These are phyloP conservation scores for Arthrobotrys musiformis DNA, from an alignment of 2,329 filamentous ascomycete genomes.

Conservation along the genomic window DNA sequence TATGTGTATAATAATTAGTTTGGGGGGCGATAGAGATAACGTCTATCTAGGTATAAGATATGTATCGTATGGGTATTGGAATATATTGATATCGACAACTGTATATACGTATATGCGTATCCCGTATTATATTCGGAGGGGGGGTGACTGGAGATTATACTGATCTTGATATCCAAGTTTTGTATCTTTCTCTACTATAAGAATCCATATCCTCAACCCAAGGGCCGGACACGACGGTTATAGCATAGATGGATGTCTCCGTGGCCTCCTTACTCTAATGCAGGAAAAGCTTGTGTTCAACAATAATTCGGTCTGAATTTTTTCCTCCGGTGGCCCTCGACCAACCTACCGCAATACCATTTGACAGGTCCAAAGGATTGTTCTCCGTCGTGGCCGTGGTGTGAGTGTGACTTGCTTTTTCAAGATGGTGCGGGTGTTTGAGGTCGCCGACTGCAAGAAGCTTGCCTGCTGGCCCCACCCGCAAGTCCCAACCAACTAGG, in stretches of 20 bases:
- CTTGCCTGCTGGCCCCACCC: slow-evolving; percentile 12
- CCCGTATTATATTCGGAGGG: not conserved
- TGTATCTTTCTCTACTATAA: no score
- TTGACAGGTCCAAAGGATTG: slow-evolving; percentile 47
- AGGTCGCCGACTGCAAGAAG: slow-evolving; percentile 55
- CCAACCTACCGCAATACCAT: not conserved
- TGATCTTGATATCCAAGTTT: slow-evolving; percentile 1
- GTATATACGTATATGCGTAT: not conserved
- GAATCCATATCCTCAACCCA: no score
- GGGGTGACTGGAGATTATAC: not conserved
- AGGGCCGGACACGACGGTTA: slow-evolving; percentile 43
- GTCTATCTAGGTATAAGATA: no score
- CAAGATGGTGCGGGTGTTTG: slow-evolving; percentile 42
- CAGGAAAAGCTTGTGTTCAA: slow-evolving; percentile 56
- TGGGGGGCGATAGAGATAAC: no score
- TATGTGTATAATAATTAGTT: not conserved
- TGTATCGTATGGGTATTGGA: no score
- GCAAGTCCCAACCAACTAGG: slow-evolving; percentile 16
- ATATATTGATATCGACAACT: no score
- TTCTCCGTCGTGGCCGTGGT: slow-evolving; percentile 21
- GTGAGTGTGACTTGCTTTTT: slow-evolving; percentile 51
- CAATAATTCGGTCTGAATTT: slow-evolving; percentile 25
- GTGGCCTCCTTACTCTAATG: slow-evolving; percentile 33
- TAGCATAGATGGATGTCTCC: slow-evolving; percentile 53
- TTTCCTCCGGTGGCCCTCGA: not conserved